Conservation (phyloP, 2,329 filamentous ascomycete species). For the Alternaria rosae region DNA sequence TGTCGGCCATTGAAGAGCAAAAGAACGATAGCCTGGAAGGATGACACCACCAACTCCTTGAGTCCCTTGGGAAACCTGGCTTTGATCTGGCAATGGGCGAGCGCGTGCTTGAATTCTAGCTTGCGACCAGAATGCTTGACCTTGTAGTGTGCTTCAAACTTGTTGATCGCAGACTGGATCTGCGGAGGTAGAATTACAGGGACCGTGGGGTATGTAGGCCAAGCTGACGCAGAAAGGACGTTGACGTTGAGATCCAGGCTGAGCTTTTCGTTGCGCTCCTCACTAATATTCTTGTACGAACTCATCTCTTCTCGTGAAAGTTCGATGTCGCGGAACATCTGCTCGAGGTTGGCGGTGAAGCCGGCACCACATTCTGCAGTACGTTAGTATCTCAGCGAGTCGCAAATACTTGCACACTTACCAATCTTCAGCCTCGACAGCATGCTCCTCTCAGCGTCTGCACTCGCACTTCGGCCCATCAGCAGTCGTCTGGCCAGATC, state of each 20-base stretch:
- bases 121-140: conserved; percentile 87
- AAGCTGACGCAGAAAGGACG: conserved; percentile 88
- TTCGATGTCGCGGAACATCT: conserved; percentile 99
- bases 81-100: conserved; percentile 89
- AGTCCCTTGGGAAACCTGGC: conserved; percentile 79
- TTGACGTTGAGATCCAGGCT: conserved; percentile 81
- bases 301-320: conserved; percentile 90
- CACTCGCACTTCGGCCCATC: conserved; percentile 90
- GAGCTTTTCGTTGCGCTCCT: conserved; percentile 65
- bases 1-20: conserved; percentile 83
- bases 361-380: conserved; percentile 80
- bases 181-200: conserved; percentile 76
- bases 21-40: conserved; percentile 90
- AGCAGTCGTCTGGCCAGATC: conserved; percentile 88
- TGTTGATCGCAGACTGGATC: conserved; percentile 77
- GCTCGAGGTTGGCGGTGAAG: conserved; percentile 96
- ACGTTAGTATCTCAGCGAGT: conserved; percentile 11
- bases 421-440: conserved; percentile 82
- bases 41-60: conserved; percentile 90
- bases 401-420: conserved; percentile 31
- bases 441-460: conserved; percentile 97
- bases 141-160: conserved; percentile 87
- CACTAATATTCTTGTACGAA: conserved; percentile 77
- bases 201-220: conserved; percentile 88
- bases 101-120: conserved; percentile 88